phyloP scores from a whole-genome alignment of 2,329 filamentous ascomycete species.

The Stagonosporopsis cucurbitacearum region DNA sequence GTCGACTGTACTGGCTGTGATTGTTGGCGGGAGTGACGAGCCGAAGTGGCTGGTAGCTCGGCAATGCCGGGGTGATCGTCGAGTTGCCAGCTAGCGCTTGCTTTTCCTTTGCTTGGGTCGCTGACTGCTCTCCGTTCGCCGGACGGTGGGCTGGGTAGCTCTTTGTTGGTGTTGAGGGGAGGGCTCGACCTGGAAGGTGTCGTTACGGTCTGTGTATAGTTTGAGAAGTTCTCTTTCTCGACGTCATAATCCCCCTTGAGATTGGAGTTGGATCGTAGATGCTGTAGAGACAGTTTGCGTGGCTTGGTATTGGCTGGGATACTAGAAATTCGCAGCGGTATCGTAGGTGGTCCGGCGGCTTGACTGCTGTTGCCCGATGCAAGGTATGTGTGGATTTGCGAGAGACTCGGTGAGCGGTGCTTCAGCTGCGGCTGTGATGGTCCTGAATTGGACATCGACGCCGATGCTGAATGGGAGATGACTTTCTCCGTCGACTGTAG shows the following conservation, averaged over 20 bases:
- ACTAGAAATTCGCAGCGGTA: conserved; percentile 44
- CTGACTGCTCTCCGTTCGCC: conserved; percentile 25
- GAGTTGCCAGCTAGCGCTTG: conserved; percentile 16
- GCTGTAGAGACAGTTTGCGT: conserved; percentile 42
- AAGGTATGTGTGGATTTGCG: conserved; percentile 27
- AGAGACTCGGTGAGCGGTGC: conserved; percentile 30
- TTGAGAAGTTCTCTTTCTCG: conserved; percentile 25
- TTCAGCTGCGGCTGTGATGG: conserved; percentile 18
- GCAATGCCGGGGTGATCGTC: conserved; percentile 28
- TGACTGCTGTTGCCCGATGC: conserved; percentile 16
- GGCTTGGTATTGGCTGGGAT: conserved; percentile 42
- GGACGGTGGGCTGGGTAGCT: conserved; percentile 37
- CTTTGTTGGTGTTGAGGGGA: conserved; percentile 42
- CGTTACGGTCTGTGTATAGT: conserved; percentile 9
- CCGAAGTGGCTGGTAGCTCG: conserved; percentile 25
- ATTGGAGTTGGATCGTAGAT: conserved; percentile 26
- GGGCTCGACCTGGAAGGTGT: conserved; percentile 21
- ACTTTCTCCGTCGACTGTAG: neutral
- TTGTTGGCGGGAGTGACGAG: conserved; percentile 47
- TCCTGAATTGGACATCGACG: conserved; percentile 22
- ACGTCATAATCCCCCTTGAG: conserved; percentile 5
- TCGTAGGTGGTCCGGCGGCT: conserved; percentile 33
- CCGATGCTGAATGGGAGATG: conserved; percentile 31
- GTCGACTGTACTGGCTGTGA: conserved; percentile 32
- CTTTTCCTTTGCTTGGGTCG: conserved; percentile 18